Percentiles rank a stretch among this genome's conserved stretches.
These are phyloP conservation scores for Paramyrothecium sp. DNA, from an alignment of 2,329 filamentous ascomycete species.

Conservation along the genomic window DNA sequence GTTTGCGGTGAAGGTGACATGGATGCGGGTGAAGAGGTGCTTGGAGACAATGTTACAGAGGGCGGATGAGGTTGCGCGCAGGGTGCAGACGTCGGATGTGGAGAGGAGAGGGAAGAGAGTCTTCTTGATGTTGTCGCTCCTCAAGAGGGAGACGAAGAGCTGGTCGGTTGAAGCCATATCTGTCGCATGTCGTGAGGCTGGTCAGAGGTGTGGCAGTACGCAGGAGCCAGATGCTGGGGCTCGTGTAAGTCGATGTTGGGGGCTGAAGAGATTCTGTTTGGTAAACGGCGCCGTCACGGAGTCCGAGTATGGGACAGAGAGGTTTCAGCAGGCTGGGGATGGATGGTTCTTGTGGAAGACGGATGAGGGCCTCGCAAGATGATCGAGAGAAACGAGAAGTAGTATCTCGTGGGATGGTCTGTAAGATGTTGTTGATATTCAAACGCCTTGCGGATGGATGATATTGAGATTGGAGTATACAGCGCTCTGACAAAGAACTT, in stretches of 20 bases:
- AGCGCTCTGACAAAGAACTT: neutral
- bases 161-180: constrained; percentile 51
- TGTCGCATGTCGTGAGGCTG: constrained; percentile 43
- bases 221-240: neutral
- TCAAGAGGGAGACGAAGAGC: constrained; percentile 55
- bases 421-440: too few species aligned
- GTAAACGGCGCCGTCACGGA: neutral
- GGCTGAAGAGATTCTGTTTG: constrained; percentile 1
- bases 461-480: neutral
- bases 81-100: constrained; percentile 51
- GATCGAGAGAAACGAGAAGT: too few species aligned
- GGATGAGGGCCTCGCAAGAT: too few species aligned
- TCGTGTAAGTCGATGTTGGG: neutral
- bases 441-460: neutral
- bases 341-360: too few species aligned
- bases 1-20: constrained; percentile 69
- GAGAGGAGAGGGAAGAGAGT: constrained; percentile 47
- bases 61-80: constrained; percentile 68
- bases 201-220: neutral
- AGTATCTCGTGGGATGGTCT: too few species aligned
- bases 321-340: too few species aligned
- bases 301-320: neutral
- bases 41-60: constrained; percentile 70
- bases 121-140: constrained; percentile 48
- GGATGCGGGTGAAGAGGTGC: constrained; percentile 66